phyloP scores from a whole-genome alignment of 2,329 filamentous ascomycete species.

The Coniochaeta hoffmannii region DNA sequence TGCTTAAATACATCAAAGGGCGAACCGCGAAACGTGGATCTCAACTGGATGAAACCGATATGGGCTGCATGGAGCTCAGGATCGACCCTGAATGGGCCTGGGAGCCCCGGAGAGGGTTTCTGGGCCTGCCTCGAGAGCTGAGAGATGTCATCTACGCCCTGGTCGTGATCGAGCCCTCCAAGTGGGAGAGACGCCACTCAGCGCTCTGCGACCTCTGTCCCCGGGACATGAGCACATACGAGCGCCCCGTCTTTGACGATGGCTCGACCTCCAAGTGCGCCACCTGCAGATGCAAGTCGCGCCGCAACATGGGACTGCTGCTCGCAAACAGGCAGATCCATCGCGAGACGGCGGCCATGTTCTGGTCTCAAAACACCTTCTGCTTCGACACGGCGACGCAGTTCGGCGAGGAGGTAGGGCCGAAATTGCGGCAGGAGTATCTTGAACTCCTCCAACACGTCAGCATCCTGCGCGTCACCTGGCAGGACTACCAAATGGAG shows the following conservation, averaged over 20 bases:
- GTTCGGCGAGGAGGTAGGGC: background rate
- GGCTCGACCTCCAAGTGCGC: too few species aligned
- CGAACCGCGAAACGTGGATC: too few species aligned
- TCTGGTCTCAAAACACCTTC: background rate
- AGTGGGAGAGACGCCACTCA: background rate
- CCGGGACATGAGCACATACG: background rate
- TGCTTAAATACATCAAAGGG: too few species aligned
- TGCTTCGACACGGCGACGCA: background rate
- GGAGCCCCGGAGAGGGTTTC: background rate
- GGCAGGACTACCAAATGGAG: background rate
- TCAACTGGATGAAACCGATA: background rate
- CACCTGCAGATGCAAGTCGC: background rate
- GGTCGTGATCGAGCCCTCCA: background rate
- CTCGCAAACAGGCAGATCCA: background rate
- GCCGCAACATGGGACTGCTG: background rate
- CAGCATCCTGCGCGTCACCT: background rate
- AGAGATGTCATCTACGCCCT: background rate
- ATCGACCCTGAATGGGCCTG: background rate
- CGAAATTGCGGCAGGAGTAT: background rate
- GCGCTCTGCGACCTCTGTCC: background rate
- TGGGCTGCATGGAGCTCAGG: background rate
- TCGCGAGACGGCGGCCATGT: background rate
- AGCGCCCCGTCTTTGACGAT: background rate
- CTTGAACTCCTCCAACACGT: background rate
- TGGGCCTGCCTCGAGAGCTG: background rate